Evolutionary conservation across 306 rosid species (phyloP).

Genomic region (Vachellia pachyceras): DNA sequence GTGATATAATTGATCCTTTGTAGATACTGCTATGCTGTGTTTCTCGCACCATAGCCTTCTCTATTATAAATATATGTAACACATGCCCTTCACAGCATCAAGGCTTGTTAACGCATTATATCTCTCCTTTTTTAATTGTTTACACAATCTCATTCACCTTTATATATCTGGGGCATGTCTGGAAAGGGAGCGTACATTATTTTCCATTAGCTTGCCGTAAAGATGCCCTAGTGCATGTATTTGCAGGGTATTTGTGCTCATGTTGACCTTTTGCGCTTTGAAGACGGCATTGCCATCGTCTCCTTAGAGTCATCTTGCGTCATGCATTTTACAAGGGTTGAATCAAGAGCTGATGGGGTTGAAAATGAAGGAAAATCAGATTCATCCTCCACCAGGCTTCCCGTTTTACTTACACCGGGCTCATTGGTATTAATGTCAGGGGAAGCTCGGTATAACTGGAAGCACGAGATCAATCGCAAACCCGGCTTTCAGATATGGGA

Average conservation of each 20-base stretch:
- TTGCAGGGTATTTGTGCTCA: constrained; percentile 82
- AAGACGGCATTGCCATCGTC: constrained; percentile 89
- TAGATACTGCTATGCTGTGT: not conserved
- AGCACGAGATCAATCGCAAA: constrained; percentile 81
- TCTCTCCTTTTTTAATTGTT: not conserved
- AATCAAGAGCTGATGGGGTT: constrained; percentile 16
- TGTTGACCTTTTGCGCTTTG: constrained; percentile 82
- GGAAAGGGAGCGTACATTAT: not conserved
- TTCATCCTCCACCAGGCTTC: constrained; percentile 39
- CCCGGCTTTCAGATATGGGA: constrained; percentile 79
- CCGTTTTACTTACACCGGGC: constrained; percentile 71
- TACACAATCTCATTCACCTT: not conserved
- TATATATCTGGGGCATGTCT: not conserved
- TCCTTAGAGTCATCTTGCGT: constrained; percentile 84
- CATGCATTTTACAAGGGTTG: constrained; percentile 75
- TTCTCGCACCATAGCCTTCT: not conserved
- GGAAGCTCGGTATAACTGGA: constrained; percentile 86
- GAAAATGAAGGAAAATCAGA: constrained; percentile 18
- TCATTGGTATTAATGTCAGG: constrained; percentile 80
- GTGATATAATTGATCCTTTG: constrained; percentile 25
- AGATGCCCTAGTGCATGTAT: not conserved
- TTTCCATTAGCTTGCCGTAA: not conserved
- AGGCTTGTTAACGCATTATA: not conserved
- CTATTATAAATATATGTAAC: not conserved
- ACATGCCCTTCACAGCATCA: not conserved